phyloP scores from a whole-genome alignment of 495 filamentous ascomycete genomes.

The Aspergillus mulundensis region DNA sequence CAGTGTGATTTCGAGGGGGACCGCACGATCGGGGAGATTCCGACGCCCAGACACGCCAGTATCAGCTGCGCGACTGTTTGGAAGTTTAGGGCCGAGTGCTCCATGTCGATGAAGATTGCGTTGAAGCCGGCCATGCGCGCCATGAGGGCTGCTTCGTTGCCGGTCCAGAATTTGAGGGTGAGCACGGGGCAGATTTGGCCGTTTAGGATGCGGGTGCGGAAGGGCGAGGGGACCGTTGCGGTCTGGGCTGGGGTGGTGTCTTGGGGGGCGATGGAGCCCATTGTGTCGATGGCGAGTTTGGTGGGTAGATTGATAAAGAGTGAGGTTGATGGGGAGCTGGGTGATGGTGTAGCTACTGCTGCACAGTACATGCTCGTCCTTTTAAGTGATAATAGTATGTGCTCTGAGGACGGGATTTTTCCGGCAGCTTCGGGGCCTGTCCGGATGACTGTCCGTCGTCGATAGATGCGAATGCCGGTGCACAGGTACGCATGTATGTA shows the following conservation, averaged over 20 bases:
- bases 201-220: constrained; percentile 24
- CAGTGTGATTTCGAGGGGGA: constrained; percentile 30
- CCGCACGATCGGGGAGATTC: constrained; percentile 27
- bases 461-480: no score
- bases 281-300: no score
- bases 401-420: neutral
- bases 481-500: no score
- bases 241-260: neutral
- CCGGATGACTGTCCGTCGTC: neutral
- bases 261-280: constrained; percentile 27
- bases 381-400: no score
- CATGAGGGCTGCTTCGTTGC: constrained; percentile 28
- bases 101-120: constrained; percentile 32
- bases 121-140: constrained; percentile 30
- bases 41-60: constrained; percentile 25
- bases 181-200: constrained; percentile 26
- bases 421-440: neutral
- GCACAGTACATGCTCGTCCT: no score
- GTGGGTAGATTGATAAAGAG: no score
- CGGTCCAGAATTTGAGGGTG: constrained; percentile 22
- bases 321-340: no score
- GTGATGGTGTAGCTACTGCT: no score
- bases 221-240: constrained; percentile 20
- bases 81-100: constrained; percentile 23
- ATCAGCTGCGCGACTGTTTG: constrained; percentile 22